Evolutionary conservation across 331 rosid genomes (phyloP), one percentile per base, ranked within the genome.

Genomic region (Rhamnella rubrinervis): DNA sequence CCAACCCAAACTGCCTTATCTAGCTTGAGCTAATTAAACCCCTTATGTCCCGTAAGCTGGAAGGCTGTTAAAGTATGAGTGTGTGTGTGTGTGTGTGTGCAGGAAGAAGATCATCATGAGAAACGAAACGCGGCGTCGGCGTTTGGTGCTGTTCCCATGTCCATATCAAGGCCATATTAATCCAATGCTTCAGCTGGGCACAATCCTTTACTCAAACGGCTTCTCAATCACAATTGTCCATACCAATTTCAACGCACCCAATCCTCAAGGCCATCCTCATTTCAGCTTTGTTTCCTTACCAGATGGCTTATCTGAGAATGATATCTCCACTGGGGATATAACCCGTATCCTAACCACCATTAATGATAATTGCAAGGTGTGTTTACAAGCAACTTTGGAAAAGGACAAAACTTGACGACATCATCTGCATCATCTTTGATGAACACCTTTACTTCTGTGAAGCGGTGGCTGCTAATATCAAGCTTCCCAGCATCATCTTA

Each of bases 181-280:
- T 57, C 84, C 82, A 3, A 79, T 83, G 84, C 81, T 83, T 69
- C 77, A 78, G 15, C 66, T 83, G 1, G 82, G 72, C 41, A 21
- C 61, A 2, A 50, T 65, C 37, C 72, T 79, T 26, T 51, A 68
- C 55, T 66, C 75, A 52, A 70, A 37, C 13, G 87, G 71, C 40
- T 73, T 76, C 61, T 67, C 65, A 16, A 70, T 76, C 35, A 63
- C 78, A 6, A 14, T 77, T 2, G 46, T 64, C 18, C 83, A 67
- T 49, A 37, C 59, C 41, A 13, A 40, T 3, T 70, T 51, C 76
- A 66, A 67, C 78, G 77, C 77, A 44, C 81, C 67, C 1, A 12
- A 76, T 40, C 71, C 68, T 44, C 57, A 25, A 0, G 12, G 56
- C 46, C 23, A 66, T 37, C 75, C 72, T 17, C 18, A 61, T 38